A percentile compares a stretch with the other conserved stretches of the same genome.
Evolutionary conservation across 768 basidiomycete species (phyloP).

Genomic region (Lactifluus echinatus): DNA sequence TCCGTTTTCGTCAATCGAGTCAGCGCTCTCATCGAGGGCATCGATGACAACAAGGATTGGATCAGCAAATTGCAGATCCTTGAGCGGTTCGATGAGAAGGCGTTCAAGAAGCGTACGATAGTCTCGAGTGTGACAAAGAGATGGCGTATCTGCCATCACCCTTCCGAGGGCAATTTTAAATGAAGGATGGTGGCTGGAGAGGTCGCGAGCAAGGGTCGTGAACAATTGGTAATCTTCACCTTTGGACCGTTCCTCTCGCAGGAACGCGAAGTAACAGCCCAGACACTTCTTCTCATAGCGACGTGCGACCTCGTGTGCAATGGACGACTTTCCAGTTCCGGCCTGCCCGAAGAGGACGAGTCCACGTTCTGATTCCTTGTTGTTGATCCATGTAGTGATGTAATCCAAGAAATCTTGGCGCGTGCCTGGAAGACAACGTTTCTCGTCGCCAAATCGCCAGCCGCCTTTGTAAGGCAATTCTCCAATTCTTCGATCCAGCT

Average conservation of each 20-base stretch:
- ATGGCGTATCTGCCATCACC: neutral
- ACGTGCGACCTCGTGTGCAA: neutral
- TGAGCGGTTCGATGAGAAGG: neutral
- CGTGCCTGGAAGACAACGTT: no score
- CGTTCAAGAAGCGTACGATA: neutral
- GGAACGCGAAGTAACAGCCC: neutral
- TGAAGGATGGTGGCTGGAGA: neutral
- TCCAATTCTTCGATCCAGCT: no score
- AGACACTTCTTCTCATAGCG: neutral
- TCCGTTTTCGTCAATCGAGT: neutral
- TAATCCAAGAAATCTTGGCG: no score
- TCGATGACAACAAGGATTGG: neutral
- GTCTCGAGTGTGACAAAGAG: neutral
- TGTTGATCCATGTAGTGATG: no score
- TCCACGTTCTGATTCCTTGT: no score
- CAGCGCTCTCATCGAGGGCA: neutral
- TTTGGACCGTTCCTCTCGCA: neutral
- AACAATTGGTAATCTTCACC: neutral
- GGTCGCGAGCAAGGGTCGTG: neutral
- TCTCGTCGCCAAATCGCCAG: no score
- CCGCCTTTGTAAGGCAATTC: neutral
- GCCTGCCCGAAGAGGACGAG: neutral
- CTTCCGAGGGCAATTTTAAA: neutral
- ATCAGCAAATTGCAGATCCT: neutral
- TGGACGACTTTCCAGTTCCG: no score